A percentile compares a stretch with the other conserved stretches of the same genome.
Conservation (phyloP, 176 grass and related monocot species). For the Oryza officinalis region DNA sequence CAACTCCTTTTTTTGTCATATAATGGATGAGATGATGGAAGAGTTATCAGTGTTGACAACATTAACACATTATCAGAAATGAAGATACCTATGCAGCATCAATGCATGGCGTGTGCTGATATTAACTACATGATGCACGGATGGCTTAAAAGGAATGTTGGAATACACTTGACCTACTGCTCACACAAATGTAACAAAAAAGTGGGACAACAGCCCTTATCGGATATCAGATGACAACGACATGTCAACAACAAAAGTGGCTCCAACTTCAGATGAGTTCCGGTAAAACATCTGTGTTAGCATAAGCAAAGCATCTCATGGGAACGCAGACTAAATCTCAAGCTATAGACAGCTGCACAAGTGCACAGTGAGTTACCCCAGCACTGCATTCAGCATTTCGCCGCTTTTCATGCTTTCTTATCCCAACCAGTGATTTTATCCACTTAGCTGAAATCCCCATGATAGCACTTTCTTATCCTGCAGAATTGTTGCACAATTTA, state of each 20-base stretch:
- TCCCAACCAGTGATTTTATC: slow-evolving; percentile 79
- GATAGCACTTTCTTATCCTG: too few relatives aligned
- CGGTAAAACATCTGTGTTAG: neutral
- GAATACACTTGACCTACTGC: too few relatives aligned
- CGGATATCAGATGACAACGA: slow-evolving; percentile 38
- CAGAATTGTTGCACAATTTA: too few relatives aligned
- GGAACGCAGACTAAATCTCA: neutral
- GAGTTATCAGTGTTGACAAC: too few relatives aligned
- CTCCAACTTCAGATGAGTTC: neutral
- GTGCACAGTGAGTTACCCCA: slow-evolving; percentile 39
- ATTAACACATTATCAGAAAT: too few relatives aligned
- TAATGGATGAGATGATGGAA: too few relatives aligned
- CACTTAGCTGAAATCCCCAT: slow-evolving; percentile 87
- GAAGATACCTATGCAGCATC: too few relatives aligned
- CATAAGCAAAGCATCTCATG: neutral
- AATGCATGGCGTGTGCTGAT: too few relatives aligned
- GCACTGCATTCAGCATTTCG: slow-evolving; percentile 49
- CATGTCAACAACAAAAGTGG: slow-evolving; percentile 29
- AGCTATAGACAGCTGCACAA: neutral
- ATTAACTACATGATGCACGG: too few relatives aligned
- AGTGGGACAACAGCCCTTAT: neutral
- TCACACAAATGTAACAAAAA: neutral
- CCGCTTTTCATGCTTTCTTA: slow-evolving; percentile 61
- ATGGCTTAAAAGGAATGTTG: too few relatives aligned
- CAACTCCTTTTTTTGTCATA: too few relatives aligned